Evolutionary conservation across 768 basidiomycete species (phyloP).

Genomic region (Gelatoporia subvermispora): DNA sequence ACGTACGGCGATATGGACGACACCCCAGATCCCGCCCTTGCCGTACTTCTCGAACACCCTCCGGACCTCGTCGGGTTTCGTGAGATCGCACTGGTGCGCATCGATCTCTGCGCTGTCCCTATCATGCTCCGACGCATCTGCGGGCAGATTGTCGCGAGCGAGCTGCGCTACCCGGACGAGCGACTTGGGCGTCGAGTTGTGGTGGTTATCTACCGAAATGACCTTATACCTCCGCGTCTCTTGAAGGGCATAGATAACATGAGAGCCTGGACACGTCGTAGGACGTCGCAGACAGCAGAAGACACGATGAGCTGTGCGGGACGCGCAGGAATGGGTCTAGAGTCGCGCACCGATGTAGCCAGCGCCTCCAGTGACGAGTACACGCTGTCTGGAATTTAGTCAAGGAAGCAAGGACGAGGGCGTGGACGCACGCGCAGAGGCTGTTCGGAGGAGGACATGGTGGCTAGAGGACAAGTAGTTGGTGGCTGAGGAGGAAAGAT

Average conservation of each 20-base stretch:
- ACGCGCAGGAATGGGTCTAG: background rate
- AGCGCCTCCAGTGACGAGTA: slow-evolving; percentile 75
- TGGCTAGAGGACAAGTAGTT: too few relatives aligned
- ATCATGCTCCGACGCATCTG: slow-evolving; percentile 61
- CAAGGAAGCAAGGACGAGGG: too few relatives aligned
- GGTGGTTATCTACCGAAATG: slow-evolving; percentile 90
- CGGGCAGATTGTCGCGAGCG: slow-evolving; percentile 67
- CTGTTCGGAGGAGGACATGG: too few relatives aligned
- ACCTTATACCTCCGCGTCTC: slow-evolving; percentile 88
- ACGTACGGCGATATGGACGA: slow-evolving; percentile 90
- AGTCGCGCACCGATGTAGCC: slow-evolving; percentile 75
- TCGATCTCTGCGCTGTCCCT: slow-evolving; percentile 72
- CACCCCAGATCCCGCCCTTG: slow-evolving; percentile 92
- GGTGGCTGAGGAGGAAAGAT: too few relatives aligned
- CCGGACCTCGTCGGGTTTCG: slow-evolving; percentile 63
- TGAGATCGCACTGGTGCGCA: slow-evolving; percentile 67
- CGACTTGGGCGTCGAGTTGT: slow-evolving; percentile 81
- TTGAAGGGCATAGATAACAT: slow-evolving; percentile 84
- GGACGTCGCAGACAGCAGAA: background rate
- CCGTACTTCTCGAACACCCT: slow-evolving; percentile 80
- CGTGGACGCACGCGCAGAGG: too few relatives aligned
- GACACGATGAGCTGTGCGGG: background rate
- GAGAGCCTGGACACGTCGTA: slow-evolving; percentile 62
- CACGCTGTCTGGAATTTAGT: slow-evolving; percentile 37
- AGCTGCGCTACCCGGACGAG: slow-evolving; percentile 76